Conservation (phyloP, 228 moss, liverwort and hornwort genomes). For the Sphagnum magellanicum region DNA sequence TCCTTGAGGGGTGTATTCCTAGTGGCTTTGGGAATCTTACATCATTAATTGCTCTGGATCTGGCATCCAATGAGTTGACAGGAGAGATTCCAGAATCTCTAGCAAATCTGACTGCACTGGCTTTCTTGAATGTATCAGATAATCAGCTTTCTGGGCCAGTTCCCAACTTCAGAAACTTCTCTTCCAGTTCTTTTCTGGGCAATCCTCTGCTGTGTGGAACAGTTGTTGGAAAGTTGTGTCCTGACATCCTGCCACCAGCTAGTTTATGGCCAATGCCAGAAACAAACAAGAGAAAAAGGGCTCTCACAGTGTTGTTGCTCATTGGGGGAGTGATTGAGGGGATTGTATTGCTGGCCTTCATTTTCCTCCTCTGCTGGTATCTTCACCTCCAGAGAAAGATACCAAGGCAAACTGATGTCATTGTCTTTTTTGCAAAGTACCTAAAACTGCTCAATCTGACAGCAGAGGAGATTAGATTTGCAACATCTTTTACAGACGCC, state of each 20-base stretch:
- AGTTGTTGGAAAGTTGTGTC: conserved; percentile 15
- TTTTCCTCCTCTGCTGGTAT: conserved; percentile 22
- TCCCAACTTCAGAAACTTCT: conserved; percentile 24
- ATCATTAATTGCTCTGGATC: conserved; percentile 25
- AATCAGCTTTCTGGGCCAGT: conserved; percentile 29
- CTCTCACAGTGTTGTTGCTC: conserved; percentile 4
- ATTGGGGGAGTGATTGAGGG: conserved; percentile 37
- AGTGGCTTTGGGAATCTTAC: conserved; percentile 16
- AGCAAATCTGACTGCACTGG: conserved; percentile 24
- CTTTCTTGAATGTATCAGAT: conserved; percentile 34
- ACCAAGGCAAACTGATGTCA: conserved; percentile 13
- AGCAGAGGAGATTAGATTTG: conserved; percentile 48
- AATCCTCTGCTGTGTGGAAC: conserved; percentile 37
- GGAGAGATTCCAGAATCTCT: conserved; percentile 28
- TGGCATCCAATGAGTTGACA: conserved; percentile 29
- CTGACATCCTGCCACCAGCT: conserved; percentile 1
- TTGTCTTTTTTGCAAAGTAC: conserved; percentile 51
- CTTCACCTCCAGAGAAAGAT: conserved; percentile 16
- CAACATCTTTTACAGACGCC: conserved; percentile 11
- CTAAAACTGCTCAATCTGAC: conserved; percentile 47
- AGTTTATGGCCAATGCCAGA: not conserved
- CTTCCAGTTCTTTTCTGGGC: conserved; percentile 22
- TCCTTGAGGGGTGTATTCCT: conserved; percentile 25
- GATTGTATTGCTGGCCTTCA: conserved; percentile 16
- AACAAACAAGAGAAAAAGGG: conserved; percentile 6